Evolutionary conservation across 495 filamentous ascomycete species (phyloP), one percentile per base, ranked within the genome.

Genomic region (Penicillium taxi): DNA sequence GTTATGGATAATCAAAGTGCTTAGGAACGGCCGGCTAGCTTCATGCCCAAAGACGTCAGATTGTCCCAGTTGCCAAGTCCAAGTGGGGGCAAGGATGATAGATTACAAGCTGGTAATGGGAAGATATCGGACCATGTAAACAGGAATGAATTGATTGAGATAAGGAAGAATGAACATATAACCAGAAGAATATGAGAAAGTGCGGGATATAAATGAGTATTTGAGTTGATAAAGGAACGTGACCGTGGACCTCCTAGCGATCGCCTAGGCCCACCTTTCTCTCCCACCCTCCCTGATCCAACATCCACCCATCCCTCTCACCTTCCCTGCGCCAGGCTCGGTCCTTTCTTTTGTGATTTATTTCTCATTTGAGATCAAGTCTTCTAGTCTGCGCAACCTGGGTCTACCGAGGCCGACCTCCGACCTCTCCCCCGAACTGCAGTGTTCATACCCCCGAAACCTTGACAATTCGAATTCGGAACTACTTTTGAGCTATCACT

Each of bases 221-320:
- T 35, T n/a, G 24, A 46, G 39, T 33, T 47, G 47, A 47, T 47
- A 48, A 52, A 46, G 47, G 47, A 61, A 61, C 53, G 58, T 59
- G 58, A 61, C 58, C 37, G 32, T 32, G 16, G 38, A 43, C n/a
- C 48, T 52, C 52, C 52, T 44, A 49, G 31, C 46, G 41, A 55
- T 52, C 51, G 44, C 15, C 46, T 40, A 28, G 46, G 41, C 47
- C 53, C 50, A 53, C 50, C 41, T 53, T 22, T 49, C 51, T 44
- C 45, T 45, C 50, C 44, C 40, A n/a, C n/a, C n/a, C n/a, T 46
- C 37, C 46, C 49, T 42, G 44, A 46, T 50, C 43, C 49, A 48
- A 47, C 29, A 34, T 30, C 35, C 23, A 14, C 37, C 25, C 29
- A 39, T 34, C 47, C 23, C 35, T 26, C 32, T 39, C 37, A 26